Base-by-base conservation (phyloP, 129 eudicot species). In the Dittrichia graveolens region DNA sequence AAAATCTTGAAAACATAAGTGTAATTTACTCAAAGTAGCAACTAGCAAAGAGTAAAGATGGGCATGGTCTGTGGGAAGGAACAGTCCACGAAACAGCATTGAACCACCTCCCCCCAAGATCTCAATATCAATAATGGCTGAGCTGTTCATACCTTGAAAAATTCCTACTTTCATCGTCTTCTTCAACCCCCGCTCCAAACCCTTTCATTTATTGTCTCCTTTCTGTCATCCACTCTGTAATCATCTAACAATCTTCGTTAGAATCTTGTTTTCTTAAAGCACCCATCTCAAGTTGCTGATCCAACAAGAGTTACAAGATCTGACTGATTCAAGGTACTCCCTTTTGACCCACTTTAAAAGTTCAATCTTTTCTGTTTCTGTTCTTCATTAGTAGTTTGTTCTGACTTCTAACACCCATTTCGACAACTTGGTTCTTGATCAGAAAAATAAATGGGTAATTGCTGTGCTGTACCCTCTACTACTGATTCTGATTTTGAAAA, bases 381-480 rank as follows among this genome's bases (percentile, higher is more conserved):
- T 13, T 55, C 31, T 49, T 11, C 19, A 8, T 49, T 50, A 13
- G 8, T 8, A 56, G 66, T 63, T 49, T 47, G n/a, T 13, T 19
- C 12, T 5, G 53, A 52, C 63, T 42, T 15, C 48, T 10, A 6
- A 50, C 7, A 69, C 77, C 72, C 77, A 53, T 44, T 60, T 78
- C 42, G 5, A 46, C 13, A 53, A 13, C 41, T 31, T 15, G 48
- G 34, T 40, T 8, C 31, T 31, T 69, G 38, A 24, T 69, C 58
- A 52, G 31, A 77, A 38, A 49, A 43, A 47, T 19, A 53, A 53
- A 90, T 90, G 96, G 96, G 96, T 40, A 90, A 90, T 77, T 90
- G 94, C 76, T 90, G 91, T 69, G 91, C 83, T 14, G 85, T 61
- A 71, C 96, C 96, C 48, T 74, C 81, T 0, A 74, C 90, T 43